Evolutionary conservation across 495 filamentous ascomycete genomes (phyloP), one percentile per base, ranked within the genome.

Genomic region (Hypoxylon subgilvum): DNA sequence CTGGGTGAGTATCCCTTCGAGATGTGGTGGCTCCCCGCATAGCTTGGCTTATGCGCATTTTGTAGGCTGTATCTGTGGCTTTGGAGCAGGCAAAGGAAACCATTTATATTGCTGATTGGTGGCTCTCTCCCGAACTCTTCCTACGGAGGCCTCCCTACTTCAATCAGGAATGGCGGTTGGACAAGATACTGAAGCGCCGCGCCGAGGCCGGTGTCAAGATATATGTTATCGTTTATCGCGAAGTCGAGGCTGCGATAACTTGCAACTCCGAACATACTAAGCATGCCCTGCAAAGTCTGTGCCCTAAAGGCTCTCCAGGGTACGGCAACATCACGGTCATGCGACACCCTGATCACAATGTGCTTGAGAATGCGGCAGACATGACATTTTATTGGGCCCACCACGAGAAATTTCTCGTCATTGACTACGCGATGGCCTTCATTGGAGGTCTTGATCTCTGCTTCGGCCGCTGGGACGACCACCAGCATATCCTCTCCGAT

Each of bases 351-450:
- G 93, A 98, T 69, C 93, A 98, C 72, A 96, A 96, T 61, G 81
- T 96, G 27, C 83, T 97, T 32, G 91, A 96, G 63, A 97, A 97
- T 69, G 89, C 86, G 1, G 90, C 89, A 6, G 93, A 97, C 56
- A 96, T 96, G 92, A 97, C 91, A 0, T 89, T 97, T 66, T 97
- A 97, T 74, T 97, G 93, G 93, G 93, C 93, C 0, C 93, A 97
- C 69, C 93, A 97, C 69, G 93, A 97, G 68, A 97, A 97, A 66
- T 90, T 96, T 73, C 86, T 97, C 46, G 90, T 97, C 23, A 88
- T 97, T 46, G 93, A 97, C 73, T 95, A 96, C 71, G 82, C 83
- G 13, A 66, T 93, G 56, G 93, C 91, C 13, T 97, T 96, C 64
- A 91, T 96, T 52, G 93, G 93, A 31, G 93, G 93, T 1, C 79